phyloP scores from a whole-genome alignment of 768 basidiomycete species.

The Austroboletus eburneus region DNA sequence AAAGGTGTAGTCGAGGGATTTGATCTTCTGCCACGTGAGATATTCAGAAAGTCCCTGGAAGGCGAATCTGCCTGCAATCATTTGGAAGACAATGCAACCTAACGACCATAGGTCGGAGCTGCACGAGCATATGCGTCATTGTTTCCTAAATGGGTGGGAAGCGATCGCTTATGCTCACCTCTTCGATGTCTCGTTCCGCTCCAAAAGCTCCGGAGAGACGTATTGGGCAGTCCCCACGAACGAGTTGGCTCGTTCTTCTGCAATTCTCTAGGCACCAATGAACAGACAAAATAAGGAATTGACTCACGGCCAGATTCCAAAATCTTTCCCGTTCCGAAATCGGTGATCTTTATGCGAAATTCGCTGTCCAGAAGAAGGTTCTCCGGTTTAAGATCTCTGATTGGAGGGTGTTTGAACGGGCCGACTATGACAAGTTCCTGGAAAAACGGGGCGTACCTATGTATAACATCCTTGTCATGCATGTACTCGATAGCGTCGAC shows the following conservation, averaged over 20 bases:
- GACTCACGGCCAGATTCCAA: constrained; percentile 52
- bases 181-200: constrained; percentile 66
- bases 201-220: constrained; percentile 81
- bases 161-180: constrained; percentile 44
- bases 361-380: constrained; percentile 87
- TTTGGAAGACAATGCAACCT: constrained; percentile 91
- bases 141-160: not conserved
- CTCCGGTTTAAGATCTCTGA: constrained; percentile 76
- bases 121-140: not conserved
- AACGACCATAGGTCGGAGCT: constrained; percentile 96
- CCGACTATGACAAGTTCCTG: constrained; percentile 9
- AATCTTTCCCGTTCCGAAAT: constrained; percentile 91
- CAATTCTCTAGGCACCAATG: constrained; percentile 16
- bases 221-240: constrained; percentile 93
- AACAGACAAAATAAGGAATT: not conserved
- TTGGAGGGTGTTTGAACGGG: not conserved
- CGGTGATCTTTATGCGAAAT: constrained; percentile 90
- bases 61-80: constrained; percentile 87
- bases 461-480: constrained; percentile 86
- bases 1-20: constrained; percentile 80
- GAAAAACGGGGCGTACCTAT: constrained; percentile 48
- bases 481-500: constrained; percentile 88
- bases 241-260: constrained; percentile 56
- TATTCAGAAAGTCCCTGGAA: constrained; percentile 92
- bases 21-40: constrained; percentile 93